Conservation (phyloP, 1,284 basidiomycete genomes). For the Ceratobasidium sp. region DNA sequence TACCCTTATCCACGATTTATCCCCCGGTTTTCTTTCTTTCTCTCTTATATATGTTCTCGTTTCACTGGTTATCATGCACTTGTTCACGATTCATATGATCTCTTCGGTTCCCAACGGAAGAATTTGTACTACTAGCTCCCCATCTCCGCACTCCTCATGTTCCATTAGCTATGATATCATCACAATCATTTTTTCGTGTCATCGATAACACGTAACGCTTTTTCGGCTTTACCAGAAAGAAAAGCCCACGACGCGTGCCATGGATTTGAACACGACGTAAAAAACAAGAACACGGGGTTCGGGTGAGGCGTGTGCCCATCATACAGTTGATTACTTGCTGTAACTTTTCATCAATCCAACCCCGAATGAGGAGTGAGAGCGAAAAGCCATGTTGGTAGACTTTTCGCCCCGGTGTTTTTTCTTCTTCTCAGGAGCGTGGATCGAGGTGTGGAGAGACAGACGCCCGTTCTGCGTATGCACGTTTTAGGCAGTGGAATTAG, state of each 20-base stretch:
- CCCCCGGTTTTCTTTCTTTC: not conserved
- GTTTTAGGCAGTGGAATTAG: too few relatives aligned
- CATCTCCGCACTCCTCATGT: not conserved
- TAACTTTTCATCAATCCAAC: too few relatives aligned
- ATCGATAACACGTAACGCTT: not conserved
- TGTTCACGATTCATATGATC: not conserved
- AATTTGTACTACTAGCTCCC: not conserved
- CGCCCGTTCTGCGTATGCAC: too few relatives aligned
- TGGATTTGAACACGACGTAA: not conserved
- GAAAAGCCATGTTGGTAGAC: too few relatives aligned
- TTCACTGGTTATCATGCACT: not conserved
- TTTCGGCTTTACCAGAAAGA: not conserved
- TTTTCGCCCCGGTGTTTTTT: too few relatives aligned
- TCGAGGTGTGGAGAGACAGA: too few relatives aligned
- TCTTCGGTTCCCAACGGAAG: not conserved
- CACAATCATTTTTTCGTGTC: not conserved
- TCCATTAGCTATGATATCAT: not conserved
- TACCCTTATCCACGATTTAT: not conserved
- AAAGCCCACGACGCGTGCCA: too few relatives aligned
- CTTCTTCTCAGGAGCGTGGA: too few relatives aligned
- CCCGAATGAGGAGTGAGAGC: too few relatives aligned
- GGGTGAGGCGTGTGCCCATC: constrained; percentile 4
- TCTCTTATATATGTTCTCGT: not conserved
- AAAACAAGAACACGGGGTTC: not conserved
- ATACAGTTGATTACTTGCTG: not conserved